phyloP scores from a whole-genome alignment of 306 rosid species.

The Pachyrhizus erosus region DNA sequence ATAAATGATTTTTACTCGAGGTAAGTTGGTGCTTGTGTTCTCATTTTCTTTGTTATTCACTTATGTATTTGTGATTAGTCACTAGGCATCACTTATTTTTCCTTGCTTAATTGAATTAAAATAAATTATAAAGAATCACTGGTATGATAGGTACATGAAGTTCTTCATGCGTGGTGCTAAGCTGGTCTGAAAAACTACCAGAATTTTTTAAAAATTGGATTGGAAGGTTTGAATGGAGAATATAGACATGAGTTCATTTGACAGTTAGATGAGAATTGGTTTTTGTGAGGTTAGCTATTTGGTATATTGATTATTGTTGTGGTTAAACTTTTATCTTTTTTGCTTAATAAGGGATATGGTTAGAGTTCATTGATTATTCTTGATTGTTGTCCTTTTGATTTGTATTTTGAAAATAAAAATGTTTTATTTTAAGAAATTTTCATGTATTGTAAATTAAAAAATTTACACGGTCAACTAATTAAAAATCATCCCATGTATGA shows the following conservation, averaged over 20 bases:
- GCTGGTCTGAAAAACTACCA: conserved; percentile 8
- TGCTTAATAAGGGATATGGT: not conserved
- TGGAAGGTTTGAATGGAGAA: conserved; percentile 18
- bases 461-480: not conserved
- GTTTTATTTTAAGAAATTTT: conserved; percentile 9
- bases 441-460: not conserved
- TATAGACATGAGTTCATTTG: conserved; percentile 24
- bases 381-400: conserved; percentile 24
- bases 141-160: not conserved
- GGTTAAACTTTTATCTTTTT: not conserved
- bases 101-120: not conserved
- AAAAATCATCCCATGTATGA: not conserved
- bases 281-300: not conserved
- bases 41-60: not conserved
- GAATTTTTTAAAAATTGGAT: not conserved
- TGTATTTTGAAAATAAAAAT: conserved; percentile 22
- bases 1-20: conserved; percentile 95
- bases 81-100: not conserved
- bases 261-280: not conserved
- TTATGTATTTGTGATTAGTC: not conserved
- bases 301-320: not conserved
- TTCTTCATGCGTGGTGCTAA: not conserved
- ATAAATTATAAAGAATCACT: conserved; percentile 1
- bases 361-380: not conserved
- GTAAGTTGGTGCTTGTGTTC: conserved; percentile 52